phyloP scores from a whole-genome alignment of 2,329 filamentous ascomycete genomes.

The Tolypocladium ovalisporum region DNA sequence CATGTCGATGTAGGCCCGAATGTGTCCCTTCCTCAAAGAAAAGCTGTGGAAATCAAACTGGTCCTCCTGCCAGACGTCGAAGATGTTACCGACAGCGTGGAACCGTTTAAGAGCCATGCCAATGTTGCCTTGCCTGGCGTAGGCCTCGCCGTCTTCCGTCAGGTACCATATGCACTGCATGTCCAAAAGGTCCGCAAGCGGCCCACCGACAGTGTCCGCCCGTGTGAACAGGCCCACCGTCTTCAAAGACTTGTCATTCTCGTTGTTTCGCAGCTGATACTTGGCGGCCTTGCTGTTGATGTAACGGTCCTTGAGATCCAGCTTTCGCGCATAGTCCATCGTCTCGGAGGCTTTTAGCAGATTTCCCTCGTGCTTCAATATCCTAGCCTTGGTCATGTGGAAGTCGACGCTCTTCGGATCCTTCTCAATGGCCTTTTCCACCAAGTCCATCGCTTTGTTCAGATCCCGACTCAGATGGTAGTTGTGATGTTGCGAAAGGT shows the following conservation, averaged over 20 bases:
- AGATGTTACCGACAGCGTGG: slow-evolving; percentile 79
- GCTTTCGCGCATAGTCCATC: slow-evolving; percentile 77
- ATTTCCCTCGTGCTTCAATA: slow-evolving; percentile 85
- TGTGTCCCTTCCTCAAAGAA: slow-evolving; percentile 91
- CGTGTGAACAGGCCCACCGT: slow-evolving; percentile 92
- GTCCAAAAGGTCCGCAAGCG: slow-evolving; percentile 82
- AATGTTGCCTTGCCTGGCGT: slow-evolving; percentile 69
- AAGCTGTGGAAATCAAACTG: slow-evolving; percentile 99
- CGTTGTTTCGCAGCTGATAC: slow-evolving; percentile 86
- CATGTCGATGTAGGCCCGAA: slow-evolving; percentile 92
- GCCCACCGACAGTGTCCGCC: slow-evolving; percentile 78
- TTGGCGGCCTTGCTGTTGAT: slow-evolving; percentile 98
- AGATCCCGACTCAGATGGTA: slow-evolving; percentile 81
- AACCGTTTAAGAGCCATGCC: slow-evolving; percentile 88
- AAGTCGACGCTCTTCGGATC: slow-evolving; percentile 79
- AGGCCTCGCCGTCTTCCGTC: slow-evolving; percentile 88
- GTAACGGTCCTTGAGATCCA: slow-evolving; percentile 87
- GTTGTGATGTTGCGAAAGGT: slow-evolving; percentile 94
- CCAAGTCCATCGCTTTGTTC: slow-evolving; percentile 66
- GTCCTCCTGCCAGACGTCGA: slow-evolving; percentile 95
- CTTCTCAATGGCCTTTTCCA: slow-evolving; percentile 72
- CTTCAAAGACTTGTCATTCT: slow-evolving; percentile 74
- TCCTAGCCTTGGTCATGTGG: slow-evolving; percentile 88
- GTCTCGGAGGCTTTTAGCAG: slow-evolving; percentile 66
- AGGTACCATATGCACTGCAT: slow-evolving; percentile 99